phyloP scores from a whole-genome alignment of 176 grass and related monocot species.

The Oryza brachyantha region DNA sequence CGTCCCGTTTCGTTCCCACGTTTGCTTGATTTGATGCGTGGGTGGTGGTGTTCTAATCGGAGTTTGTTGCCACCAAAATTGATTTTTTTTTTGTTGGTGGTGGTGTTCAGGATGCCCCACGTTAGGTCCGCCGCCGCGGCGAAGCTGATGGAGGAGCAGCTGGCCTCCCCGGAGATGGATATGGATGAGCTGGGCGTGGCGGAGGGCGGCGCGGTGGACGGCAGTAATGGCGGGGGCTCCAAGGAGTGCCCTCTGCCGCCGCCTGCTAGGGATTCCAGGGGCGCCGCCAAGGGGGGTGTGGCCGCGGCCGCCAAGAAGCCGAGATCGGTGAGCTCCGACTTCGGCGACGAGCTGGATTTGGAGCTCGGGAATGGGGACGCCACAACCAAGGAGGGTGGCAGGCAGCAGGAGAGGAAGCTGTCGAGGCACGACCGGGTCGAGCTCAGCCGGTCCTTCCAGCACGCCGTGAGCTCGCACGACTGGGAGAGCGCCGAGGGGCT shows the following conservation, averaged over 20 bases:
- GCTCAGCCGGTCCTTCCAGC: slow-evolving; percentile 70
- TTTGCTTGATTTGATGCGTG: neutral
- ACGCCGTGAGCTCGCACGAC: slow-evolving; percentile 60
- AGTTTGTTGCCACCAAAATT: neutral
- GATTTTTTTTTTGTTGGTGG: neutral
- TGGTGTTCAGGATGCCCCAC: neutral
- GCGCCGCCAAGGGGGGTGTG: slow-evolving; percentile 26
- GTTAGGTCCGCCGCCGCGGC: neutral
- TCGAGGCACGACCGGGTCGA: slow-evolving; percentile 72
- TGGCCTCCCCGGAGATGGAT: slow-evolving; percentile 48
- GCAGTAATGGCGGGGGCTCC: slow-evolving; percentile 48
- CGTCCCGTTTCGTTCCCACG: neutral
- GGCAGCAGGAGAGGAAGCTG: slow-evolving; percentile 70
- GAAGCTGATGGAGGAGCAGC: slow-evolving; percentile 31
- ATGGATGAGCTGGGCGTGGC: slow-evolving; percentile 47
- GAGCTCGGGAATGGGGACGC: slow-evolving; percentile 37
- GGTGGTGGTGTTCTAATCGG: neutral
- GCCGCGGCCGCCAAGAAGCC: slow-evolving; percentile 45
- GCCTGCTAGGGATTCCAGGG: slow-evolving; percentile 35
- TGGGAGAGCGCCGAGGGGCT: slow-evolving; percentile 61
- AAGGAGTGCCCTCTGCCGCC: slow-evolving; percentile 41
- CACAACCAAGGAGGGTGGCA: slow-evolving; percentile 41
- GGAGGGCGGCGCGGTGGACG: slow-evolving; percentile 33
- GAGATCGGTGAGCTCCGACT: slow-evolving; percentile 65
- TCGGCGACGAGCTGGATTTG: slow-evolving; percentile 50